Percentiles rank a stretch among this genome's conserved stretches.
These are phyloP conservation scores for Canariomyces notabilis DNA, from an alignment of 2,329 filamentous ascomycete genomes.

Conservation along the genomic window DNA sequence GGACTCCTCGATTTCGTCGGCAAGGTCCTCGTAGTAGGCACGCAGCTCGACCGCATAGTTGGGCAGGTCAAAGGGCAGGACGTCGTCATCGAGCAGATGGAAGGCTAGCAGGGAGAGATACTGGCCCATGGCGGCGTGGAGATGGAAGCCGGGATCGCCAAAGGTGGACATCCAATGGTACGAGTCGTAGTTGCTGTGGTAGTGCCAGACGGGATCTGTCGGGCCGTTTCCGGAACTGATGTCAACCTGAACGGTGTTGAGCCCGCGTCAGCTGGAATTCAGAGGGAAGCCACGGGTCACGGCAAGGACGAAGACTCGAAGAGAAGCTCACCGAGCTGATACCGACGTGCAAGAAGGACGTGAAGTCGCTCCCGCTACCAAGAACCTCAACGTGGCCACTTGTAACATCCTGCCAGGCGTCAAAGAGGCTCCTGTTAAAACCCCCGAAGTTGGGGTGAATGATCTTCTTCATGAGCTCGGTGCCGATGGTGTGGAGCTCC, in stretches of 20 bases:
- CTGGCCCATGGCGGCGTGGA: conserved; percentile 74
- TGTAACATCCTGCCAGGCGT: conserved; percentile 64
- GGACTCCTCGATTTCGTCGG: conserved; percentile 33
- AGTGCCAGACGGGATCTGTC: conserved; percentile 65
- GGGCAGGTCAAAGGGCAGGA: conserved; percentile 77
- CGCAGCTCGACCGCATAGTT: conserved; percentile 64
- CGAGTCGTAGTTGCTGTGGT: conserved; percentile 83
- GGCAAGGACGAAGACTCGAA: too few species aligned
- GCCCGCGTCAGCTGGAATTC: too few species aligned
- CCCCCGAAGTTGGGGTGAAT: conserved; percentile 55
- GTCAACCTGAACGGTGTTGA: conserved; percentile 41
- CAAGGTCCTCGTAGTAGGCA: conserved; percentile 55
- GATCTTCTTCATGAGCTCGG: conserved; percentile 56
- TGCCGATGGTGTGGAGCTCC: conserved; percentile 54
- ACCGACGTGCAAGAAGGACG: conserved; percentile 79
- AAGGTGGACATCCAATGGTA: conserved; percentile 77
- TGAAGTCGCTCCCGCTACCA: conserved; percentile 74
- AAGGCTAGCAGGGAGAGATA: conserved; percentile 74
- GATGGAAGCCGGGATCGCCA: conserved; percentile 75
- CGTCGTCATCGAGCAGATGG: conserved; percentile 72
- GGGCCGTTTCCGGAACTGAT: conserved; percentile 60
- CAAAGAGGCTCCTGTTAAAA: conserved; percentile 63
- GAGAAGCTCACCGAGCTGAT: conserved; percentile 37
- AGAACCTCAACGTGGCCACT: conserved; percentile 58
- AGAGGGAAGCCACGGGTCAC: too few species aligned